Conservation (phyloP, 192 early-diverging fungal genomes). For the Entomortierella lignicola region DNA sequence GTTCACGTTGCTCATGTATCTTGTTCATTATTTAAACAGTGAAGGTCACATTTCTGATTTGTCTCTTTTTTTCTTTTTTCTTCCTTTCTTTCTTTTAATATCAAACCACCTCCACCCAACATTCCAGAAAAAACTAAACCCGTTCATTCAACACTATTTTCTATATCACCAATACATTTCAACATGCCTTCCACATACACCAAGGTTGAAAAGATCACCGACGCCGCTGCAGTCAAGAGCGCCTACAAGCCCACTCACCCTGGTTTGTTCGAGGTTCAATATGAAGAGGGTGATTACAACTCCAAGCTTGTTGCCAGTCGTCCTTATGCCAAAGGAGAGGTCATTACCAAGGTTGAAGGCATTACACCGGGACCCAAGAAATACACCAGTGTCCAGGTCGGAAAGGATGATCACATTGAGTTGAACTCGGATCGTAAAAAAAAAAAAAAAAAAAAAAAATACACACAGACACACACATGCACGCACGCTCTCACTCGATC, state of each 20-base stretch:
- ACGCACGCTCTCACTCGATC: too few relatives aligned
- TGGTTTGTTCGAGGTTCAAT: constrained; percentile 55
- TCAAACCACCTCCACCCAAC: background rate
- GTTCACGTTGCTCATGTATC: background rate
- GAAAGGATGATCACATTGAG: constrained; percentile 61
- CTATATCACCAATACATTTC: background rate
- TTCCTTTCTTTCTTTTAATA: background rate
- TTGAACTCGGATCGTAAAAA: constrained; percentile 64
- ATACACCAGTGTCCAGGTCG: constrained; percentile 66
- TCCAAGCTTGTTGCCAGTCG: constrained; percentile 57
- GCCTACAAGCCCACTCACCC: constrained; percentile 59
- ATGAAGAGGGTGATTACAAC: constrained; percentile 57
- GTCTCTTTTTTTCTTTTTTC: constrained; percentile 10
- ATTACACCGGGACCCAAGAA: constrained; percentile 61
- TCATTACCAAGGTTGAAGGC: constrained; percentile 58
- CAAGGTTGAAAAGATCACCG: constrained; percentile 51
- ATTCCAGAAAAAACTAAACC: background rate
- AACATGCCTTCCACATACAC: constrained; percentile 47
- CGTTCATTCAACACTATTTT: too few relatives aligned
- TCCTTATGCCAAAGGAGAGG: constrained; percentile 57
- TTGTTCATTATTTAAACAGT: too few relatives aligned
- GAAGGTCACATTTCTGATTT: too few relatives aligned
- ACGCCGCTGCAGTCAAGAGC: constrained; percentile 48
- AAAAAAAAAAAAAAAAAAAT: background rate
- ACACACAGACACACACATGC: too few relatives aligned